These are phyloP conservation scores for Penicillium thymicola DNA, from an alignment of 2,329 filamentous ascomycete genomes.

Conservation along the genomic window DNA sequence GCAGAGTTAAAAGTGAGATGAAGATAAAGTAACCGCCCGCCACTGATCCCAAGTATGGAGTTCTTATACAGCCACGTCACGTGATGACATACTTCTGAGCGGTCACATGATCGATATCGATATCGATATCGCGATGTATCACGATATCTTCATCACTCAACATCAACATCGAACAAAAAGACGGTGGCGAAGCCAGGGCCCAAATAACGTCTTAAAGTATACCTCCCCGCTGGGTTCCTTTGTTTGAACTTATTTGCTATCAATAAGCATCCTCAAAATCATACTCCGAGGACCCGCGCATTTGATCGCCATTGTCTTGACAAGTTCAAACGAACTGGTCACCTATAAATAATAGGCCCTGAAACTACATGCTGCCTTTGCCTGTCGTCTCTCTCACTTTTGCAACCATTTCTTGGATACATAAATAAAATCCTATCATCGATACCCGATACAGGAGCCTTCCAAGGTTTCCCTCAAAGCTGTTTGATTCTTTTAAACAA, in stretches of 20 bases:
- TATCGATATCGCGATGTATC: not conserved
- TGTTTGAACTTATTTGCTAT: not conserved
- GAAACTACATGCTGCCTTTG: not conserved
- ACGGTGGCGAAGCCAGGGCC: not conserved
- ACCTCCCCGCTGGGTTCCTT: not conserved
- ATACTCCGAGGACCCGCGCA: not conserved
- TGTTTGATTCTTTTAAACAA: not conserved
- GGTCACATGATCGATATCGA: constrained; percentile 1
- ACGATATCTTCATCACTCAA: constrained; percentile 3
- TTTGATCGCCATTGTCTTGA: not conserved
- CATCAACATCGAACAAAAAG: not conserved
- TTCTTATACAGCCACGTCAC: not conserved
- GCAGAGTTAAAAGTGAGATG: not conserved
- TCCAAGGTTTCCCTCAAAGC: not conserved
- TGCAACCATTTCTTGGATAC: not conserved
- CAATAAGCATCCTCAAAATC: not conserved
- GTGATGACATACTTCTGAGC: not conserved
- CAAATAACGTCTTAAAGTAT: not conserved
- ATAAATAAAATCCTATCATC: not conserved
- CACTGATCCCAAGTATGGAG: not conserved
- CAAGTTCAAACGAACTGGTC: not conserved
- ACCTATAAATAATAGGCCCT: not conserved
- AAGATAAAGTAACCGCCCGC: not conserved
- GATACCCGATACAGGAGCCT: not conserved
- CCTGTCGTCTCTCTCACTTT: not conserved